Evolutionary conservation across 179 eudicot genomes (phyloP).

Genomic region (Silene coronaria): DNA sequence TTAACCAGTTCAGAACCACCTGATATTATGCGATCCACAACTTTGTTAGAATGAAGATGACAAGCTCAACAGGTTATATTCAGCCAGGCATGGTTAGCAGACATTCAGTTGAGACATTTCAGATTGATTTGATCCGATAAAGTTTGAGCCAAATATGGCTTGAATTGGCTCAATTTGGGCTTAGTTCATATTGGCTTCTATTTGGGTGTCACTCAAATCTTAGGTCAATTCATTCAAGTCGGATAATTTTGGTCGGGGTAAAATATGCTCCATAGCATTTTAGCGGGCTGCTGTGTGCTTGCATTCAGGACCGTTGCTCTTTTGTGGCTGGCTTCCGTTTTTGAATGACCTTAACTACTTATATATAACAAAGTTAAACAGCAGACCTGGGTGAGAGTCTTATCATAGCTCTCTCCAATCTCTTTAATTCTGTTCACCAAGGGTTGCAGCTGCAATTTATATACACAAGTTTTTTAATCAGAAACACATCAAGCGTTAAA

Average conservation of each 20-base stretch:
- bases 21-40: conserved; percentile 18
- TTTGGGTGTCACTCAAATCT: no score
- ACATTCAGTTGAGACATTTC: neutral
- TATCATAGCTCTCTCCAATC: conserved; percentile 62
- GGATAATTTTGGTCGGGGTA: neutral
- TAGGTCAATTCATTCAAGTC: neutral
- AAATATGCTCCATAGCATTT: no score
- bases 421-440: conserved; percentile 67
- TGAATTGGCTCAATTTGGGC: no score
- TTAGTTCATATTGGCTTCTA: no score
- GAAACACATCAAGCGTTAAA: neutral
- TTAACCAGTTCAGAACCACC: conserved; percentile 86
- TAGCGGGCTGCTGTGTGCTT: no score
- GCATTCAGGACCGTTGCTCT: no score
- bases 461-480: conserved; percentile 12
- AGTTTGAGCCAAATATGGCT: no score
- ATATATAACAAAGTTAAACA: neutral
- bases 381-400: conserved; percentile 74
- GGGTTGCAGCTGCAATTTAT: conserved; percentile 68
- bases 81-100: neutral
- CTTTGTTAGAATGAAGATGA: neutral
- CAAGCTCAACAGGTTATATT: neutral
- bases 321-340: no score
- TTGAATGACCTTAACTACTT: neutral
- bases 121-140: no score